A percentile compares a stretch with the other conserved stretches of the same genome.
phyloP scores from a whole-genome alignment of 495 filamentous ascomycete species.

The Trichoderma reesei region DNA sequence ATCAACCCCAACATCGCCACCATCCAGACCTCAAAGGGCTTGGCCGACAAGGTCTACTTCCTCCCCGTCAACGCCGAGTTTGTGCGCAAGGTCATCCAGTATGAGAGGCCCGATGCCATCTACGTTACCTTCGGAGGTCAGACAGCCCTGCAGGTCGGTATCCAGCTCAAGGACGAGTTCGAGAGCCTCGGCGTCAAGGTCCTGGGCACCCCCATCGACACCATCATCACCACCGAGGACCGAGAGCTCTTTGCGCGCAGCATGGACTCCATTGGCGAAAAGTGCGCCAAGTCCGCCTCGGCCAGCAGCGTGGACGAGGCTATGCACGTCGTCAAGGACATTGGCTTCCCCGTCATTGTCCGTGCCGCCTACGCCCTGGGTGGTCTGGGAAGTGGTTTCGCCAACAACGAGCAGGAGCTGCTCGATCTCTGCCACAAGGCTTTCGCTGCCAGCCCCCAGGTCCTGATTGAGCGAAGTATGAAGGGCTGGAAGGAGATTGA shows the following conservation, averaged over 20 bases:
- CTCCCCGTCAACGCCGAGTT: conserved; percentile 95
- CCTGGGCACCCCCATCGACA: conserved; percentile 91
- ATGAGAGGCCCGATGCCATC: conserved; percentile 89
- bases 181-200: conserved; percentile 83
- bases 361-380: conserved; percentile 93
- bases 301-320: conserved; percentile 83
- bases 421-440: conserved; percentile 89
- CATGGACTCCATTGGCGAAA: conserved; percentile 97
- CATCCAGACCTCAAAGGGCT: conserved; percentile 94
- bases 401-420: conserved; percentile 78
- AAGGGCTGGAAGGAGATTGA: conserved; percentile 99
- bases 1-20: conserved; percentile 99
- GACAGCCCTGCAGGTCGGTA: conserved; percentile 89
- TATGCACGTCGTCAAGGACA: conserved; percentile 68
- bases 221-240: conserved; percentile 96
- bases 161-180: conserved; percentile 94
- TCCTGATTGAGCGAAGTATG: conserved; percentile 95
- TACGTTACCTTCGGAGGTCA: conserved; percentile 95
- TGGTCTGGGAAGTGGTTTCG: conserved; percentile 92
- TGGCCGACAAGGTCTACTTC: conserved; percentile 97
- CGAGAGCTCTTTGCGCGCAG: conserved; percentile 92
- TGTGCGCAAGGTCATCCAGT: conserved; percentile 89
- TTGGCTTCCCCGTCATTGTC: conserved; percentile 94
- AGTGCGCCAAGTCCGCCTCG: conserved; percentile 93
- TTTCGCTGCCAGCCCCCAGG: conserved; percentile 89